A percentile compares a stretch with the other conserved stretches of the same genome.
Evolutionary conservation across 768 basidiomycete species (phyloP).

Genomic region (Ramaria rubella): DNA sequence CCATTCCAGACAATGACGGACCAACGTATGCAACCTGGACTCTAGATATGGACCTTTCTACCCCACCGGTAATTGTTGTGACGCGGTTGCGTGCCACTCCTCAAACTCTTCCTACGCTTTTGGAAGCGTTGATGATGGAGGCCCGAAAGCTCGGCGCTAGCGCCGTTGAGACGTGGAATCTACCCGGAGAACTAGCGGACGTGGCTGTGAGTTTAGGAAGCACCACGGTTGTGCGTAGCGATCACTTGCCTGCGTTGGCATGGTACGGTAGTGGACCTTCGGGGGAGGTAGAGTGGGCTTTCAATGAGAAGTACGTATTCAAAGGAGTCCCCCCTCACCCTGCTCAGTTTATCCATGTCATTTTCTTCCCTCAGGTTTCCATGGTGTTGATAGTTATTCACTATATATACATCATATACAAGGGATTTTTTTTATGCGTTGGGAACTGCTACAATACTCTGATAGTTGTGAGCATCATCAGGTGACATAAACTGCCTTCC

Average conservation of each 20-base stretch:
- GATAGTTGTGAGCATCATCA: too few species aligned
- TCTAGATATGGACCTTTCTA: constrained; percentile 30
- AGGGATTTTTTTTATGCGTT: too few species aligned
- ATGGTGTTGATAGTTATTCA: constrained; percentile 40
- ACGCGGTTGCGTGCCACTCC: constrained; percentile 34
- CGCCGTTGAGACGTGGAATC: constrained; percentile 43
- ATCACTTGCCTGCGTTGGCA: constrained; percentile 39
- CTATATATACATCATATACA: too few species aligned
- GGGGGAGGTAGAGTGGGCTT: constrained; percentile 36
- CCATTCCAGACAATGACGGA: constrained; percentile 3
- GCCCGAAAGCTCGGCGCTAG: constrained; percentile 31
- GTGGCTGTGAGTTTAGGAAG: constrained; percentile 27
- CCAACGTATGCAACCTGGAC: constrained; percentile 39
- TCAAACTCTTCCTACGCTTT: constrained; percentile 28
- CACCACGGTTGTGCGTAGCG: constrained; percentile 27
- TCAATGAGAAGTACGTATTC: constrained; percentile 42
- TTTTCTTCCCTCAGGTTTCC: constrained; percentile 26
- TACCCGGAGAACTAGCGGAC: constrained; percentile 29
- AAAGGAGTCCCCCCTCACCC: too few species aligned
- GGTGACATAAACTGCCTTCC: too few species aligned
- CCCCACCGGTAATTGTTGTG: constrained; percentile 33
- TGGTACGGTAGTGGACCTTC: constrained; percentile 41
- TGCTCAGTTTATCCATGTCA: neutral
- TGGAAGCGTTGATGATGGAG: constrained; percentile 28
- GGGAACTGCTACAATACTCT: too few species aligned